Evolutionary conservation across 2,329 filamentous ascomycete genomes (phyloP), one percentile per base, ranked within the genome.

Genomic region (Tricladium varicosporioides): DNA sequence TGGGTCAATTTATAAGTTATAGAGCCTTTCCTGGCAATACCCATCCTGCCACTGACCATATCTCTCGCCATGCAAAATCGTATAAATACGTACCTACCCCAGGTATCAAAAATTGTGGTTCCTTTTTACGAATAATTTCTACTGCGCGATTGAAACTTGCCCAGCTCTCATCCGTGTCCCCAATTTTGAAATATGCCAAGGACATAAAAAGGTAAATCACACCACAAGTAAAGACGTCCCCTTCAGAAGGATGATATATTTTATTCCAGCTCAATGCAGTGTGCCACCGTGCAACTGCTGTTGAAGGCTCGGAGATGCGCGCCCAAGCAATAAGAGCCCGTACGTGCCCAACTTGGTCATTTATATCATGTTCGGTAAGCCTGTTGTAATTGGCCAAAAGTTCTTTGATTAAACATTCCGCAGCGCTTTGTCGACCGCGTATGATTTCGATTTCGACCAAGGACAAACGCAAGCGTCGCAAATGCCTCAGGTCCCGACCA

Each of bases 111-210:
- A 48, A 48, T 18, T 48, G 45, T 18, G 45, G 45, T 48, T 48
- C 5, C 45, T 48, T 48, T 48, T 14, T 48, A 18, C 45, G 18
- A 22, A 48, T 48, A 48, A 48, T 48, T 22, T 48, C 45, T 48
- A 18, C 13, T 22, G 45, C 45, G 14, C 45, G 45, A 48, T 48
- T 22, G 45, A 48, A 48, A 48, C 45, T 48, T 48, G 14, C 45
- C 45, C 45, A 19, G 45, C 45, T 48, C 45, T 48, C 45, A 48
- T 48, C 45, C 8, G 18, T 48, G 73, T 33, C 27, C 45, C 43
- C 48, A 49, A 57, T 48, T 42, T 42, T 57, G 36, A 52, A 48
- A 48, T 48, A 53, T 57, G 40, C 42, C 31, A 53, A 40, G 22
- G 54, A 57, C 48, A 57, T 51, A 40, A 57, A 48, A 53, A 57